Percentiles rank a stretch among this genome's conserved stretches.
phyloP scores from a whole-genome alignment of 1,284 basidiomycete species.

The Apiotrichum akiyoshidainum region DNA sequence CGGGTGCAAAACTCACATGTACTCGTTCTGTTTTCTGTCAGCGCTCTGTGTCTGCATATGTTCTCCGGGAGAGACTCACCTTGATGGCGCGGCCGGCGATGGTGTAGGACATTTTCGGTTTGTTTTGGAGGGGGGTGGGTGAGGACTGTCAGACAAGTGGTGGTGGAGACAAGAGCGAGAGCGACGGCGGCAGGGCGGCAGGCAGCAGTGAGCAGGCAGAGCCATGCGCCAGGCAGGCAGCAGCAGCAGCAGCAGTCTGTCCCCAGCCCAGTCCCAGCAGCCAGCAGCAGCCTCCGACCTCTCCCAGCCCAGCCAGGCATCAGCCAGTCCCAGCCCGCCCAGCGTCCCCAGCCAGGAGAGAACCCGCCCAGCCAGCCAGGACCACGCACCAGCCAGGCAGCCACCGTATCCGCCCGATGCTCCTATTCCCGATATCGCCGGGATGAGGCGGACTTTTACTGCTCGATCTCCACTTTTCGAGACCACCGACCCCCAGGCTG shows the following conservation, averaged over 20 bases:
- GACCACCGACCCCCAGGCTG: constrained; percentile 22
- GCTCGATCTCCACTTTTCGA: neutral
- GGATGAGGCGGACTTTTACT: constrained; percentile 1
- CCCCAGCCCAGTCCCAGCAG: neutral
- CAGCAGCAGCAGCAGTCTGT: neutral
- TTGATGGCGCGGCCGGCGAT: constrained; percentile 51
- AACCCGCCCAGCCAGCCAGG: neutral
- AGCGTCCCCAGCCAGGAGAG: constrained; percentile 2
- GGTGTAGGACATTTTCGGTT: constrained; percentile 49
- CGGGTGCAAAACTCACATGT: constrained; percentile 33
- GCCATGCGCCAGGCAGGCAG: neutral
- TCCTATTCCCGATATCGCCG: constrained; percentile 15
- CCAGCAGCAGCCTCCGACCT: too few relatives aligned
- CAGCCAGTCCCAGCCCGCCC: too few relatives aligned
- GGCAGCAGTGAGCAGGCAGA: neutral
- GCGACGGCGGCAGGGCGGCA: neutral
- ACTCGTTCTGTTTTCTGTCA: constrained; percentile 38
- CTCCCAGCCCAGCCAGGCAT: constrained; percentile 8
- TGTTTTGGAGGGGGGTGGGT: neutral
- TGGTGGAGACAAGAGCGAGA: too few relatives aligned
- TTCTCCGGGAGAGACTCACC: constrained; percentile 31
- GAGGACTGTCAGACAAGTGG: neutral
- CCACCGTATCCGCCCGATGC: constrained; percentile 1
- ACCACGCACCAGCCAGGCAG: neutral
- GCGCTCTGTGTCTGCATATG: neutral